These are phyloP conservation scores for Xylaria intraflava DNA, from an alignment of 495 filamentous ascomycete species.

Conservation along the genomic window DNA sequence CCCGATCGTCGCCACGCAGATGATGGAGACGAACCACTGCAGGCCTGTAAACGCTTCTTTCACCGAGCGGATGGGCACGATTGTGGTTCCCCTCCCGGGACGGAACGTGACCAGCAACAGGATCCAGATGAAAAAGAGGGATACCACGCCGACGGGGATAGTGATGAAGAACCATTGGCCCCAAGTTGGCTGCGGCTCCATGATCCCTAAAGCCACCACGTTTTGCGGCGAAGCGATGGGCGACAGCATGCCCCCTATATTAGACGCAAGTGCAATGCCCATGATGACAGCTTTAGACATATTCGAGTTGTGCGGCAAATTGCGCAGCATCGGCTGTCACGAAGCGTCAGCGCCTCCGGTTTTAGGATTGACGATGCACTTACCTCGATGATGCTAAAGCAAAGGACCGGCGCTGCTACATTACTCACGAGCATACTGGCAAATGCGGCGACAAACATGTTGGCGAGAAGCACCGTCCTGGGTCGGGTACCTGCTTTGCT, in stretches of 20 bases:
- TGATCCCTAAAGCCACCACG: slow-evolving; percentile 91
- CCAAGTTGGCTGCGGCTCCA: slow-evolving; percentile 86
- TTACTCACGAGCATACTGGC: slow-evolving; percentile 99
- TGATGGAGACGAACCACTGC: slow-evolving; percentile 84
- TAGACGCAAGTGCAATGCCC: slow-evolving; percentile 90
- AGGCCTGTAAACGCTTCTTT: slow-evolving; percentile 81
- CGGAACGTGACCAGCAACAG: slow-evolving; percentile 80
- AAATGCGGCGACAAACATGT: slow-evolving; percentile 98
- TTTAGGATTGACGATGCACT: slow-evolving; percentile 7
- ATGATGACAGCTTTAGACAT: slow-evolving; percentile 95
- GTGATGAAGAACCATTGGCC: slow-evolving; percentile 94
- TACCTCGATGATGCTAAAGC: slow-evolving; percentile 92
- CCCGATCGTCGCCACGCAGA: slow-evolving; percentile 80
- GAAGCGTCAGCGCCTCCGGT: slow-evolving; percentile 6
- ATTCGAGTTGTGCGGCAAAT: slow-evolving; percentile 77
- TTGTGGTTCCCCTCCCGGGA: slow-evolving; percentile 76
- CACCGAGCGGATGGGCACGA: slow-evolving; percentile 82
- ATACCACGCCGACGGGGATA: slow-evolving; percentile 86
- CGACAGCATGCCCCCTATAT: slow-evolving; percentile 92
- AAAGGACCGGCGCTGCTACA: slow-evolving; percentile 95
- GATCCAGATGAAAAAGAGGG: slow-evolving; percentile 81
- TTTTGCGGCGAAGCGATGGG: slow-evolving; percentile 97
- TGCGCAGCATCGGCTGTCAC: slow-evolving; percentile 77
- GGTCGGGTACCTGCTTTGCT: slow-evolving; percentile 92
- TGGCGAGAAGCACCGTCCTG: slow-evolving; percentile 78